Evolutionary conservation across 1,284 basidiomycete species (phyloP), one percentile per base, ranked within the genome.

Genomic region (Pyrrhoderma lamaoense): DNA sequence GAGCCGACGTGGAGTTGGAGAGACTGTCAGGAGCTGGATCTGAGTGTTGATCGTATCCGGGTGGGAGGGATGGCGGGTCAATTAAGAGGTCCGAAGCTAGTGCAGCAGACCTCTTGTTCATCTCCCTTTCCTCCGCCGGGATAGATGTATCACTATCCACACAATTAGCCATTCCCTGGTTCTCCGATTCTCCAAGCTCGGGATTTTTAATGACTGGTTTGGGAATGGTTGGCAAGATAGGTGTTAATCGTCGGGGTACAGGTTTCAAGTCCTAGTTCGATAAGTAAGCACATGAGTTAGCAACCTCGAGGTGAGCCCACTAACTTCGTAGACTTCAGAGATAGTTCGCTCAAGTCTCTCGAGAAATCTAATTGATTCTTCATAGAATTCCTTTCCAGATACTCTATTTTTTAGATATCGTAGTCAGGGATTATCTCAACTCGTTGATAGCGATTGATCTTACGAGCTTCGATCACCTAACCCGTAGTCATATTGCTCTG

Each of bases 341-440:
- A 82, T 67, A 52, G 74, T 70, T 1, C 57, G 58, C 49, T 86
- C 79, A 44, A 84, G 65, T 23, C 68, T 67, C 51, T 81, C 75
- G 4, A 88, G 66, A 19, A 71, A 76, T 38, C 64, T 63, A 42
- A 68, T 69, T 19, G 77, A 67, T 40, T 74, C 74, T 9, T 72
- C 67, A 54, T 76, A 45, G 23, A 55, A 70, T 13, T 70, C 68
- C 47, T 70, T 52, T 57, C 69, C 57, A 45, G 61, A 59, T 21
- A 67, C 67, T 40, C 76, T 80, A 47, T 1, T 14, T 9, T 8
- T 16, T 18, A 3, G 13, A 21, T n/a, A n/a, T 47, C 25, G 37
- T 27, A 31, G 8, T 18, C 23, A 37, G 13, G 9, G 8, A 55
- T 38, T 42, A 37, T n/a, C 16, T 14, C 27, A 51, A 23, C 45